Conservation (phyloP, 2,329 filamentous ascomycete genomes). For the Emydomyces testavorans region DNA sequence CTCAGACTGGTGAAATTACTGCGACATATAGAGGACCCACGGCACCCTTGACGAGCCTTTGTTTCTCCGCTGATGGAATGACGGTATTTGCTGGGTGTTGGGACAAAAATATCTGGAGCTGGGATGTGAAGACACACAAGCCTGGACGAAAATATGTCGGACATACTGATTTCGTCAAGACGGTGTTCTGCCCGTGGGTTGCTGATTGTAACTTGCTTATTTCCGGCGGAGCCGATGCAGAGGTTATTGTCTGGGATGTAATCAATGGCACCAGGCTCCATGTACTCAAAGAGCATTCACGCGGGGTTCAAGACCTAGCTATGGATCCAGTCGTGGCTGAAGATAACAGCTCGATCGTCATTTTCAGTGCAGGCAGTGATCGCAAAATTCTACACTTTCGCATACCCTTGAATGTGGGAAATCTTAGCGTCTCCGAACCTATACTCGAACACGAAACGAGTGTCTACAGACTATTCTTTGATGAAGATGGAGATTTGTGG, state of each 20-base stretch:
- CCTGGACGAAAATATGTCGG: conserved; percentile 54
- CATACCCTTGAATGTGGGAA: conserved; percentile 24
- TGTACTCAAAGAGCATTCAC: conserved; percentile 62
- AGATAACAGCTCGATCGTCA: conserved; percentile 34
- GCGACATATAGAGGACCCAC: conserved; percentile 58
- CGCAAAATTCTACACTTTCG: conserved; percentile 61
- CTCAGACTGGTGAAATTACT: conserved; percentile 36
- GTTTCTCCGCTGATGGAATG: conserved; percentile 49
- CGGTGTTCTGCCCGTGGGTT: conserved; percentile 53
- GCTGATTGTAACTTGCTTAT: conserved; percentile 53
- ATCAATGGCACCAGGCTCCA: conserved; percentile 57
- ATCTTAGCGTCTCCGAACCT: conserved; percentile 47
- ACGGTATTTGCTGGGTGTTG: conserved; percentile 75
- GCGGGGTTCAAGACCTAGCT: conserved; percentile 68
- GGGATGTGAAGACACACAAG: conserved; percentile 51
- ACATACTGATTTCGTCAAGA: conserved; percentile 86
- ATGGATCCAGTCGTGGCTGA: conserved; percentile 56
- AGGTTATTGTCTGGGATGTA: conserved; percentile 74
- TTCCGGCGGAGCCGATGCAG: conserved; percentile 65
- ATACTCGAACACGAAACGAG: conserved; percentile 82
- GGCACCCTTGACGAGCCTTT: conserved; percentile 68
- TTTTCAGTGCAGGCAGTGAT: conserved; percentile 74
- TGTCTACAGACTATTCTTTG: conserved; percentile 70
- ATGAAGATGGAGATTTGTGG: conserved; percentile 66
- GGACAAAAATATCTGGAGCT: conserved; percentile 88